A percentile compares a stretch with the other conserved stretches of the same genome.
Conservation (phyloP, 805 yeast species). For the Nakazawaea peltata region DNA sequence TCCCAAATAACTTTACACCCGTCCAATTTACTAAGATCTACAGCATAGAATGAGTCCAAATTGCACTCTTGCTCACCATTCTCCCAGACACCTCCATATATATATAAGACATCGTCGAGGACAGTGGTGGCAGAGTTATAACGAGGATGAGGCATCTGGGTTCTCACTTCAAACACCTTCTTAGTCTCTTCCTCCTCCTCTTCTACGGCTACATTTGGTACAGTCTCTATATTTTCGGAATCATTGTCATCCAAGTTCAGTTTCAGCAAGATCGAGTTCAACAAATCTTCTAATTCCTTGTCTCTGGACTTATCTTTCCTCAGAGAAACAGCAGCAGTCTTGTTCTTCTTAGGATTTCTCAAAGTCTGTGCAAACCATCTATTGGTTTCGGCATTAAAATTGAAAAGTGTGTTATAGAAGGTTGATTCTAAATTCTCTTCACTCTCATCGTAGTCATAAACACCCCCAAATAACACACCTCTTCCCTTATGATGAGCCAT, state of each 20-base stretch:
- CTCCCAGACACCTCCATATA: conserved; percentile 90
- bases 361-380: conserved; percentile 77
- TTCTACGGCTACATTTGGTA: conserved; percentile 26
- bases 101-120: conserved; percentile 72
- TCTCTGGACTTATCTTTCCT: conserved; percentile 52
- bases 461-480: conserved; percentile 93
- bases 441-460: conserved; percentile 89
- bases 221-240: conserved; percentile 25
- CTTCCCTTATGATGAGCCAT: conserved; percentile 85
- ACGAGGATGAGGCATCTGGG: conserved; percentile 76
- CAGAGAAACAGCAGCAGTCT: conserved; percentile 20
- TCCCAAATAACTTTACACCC: conserved; percentile 91
- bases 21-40: conserved; percentile 80
- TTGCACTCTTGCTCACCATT: conserved; percentile 78
- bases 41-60: conserved; percentile 77
- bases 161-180: conserved; percentile 48
- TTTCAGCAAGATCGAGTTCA: conserved; percentile 65
- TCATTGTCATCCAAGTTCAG: conserved; percentile 60
- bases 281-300: conserved; percentile 73
- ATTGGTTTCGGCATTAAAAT: conserved; percentile 79
- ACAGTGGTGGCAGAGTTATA: conserved; percentile 84
- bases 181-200: conserved; percentile 27
- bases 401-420: conserved; percentile 72
- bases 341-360: conserved; percentile 52
- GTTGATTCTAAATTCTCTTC: conserved; percentile 84